Base-by-base conservation (phyloP, 1,284 basidiomycete species). In the Phellopilus nigrolimitatus region DNA sequence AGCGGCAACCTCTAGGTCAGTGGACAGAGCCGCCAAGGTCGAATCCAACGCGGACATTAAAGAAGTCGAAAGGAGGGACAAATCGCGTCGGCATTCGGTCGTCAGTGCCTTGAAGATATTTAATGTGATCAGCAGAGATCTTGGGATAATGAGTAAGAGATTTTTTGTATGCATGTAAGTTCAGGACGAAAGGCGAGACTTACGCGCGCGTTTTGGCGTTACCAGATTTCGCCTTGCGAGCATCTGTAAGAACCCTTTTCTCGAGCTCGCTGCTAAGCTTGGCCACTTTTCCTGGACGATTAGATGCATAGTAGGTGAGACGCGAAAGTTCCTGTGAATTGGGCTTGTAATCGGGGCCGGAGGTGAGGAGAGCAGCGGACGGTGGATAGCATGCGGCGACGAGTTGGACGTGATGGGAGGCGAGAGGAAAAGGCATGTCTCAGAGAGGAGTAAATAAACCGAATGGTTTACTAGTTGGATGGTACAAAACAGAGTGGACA, bases 301-400 rank as follows among this genome's bases (percentile, higher is more conserved):
- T 93, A 9, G 86, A 83, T 8, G 90, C 92, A 74, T 93, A 95
- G 70, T 97, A 97, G 3, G 91, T 91, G 56, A 99, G 76, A 41
- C 88, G 84, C 49, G 91, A 92, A 28, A 97, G 77, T 63, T 97
- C 94, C 66, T 97, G 94, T 0, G 87, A 79, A 58, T 93, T 88
- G 1, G 93, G 92, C 37, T 79, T 80, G 67, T 85, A 95, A 50
- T 91, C 87, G 30, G 90, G 85, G 22, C 79, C 87, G 7, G 88
- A 77, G 25, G 84, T 81, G 42, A 84, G 70, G 39, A 95, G 77
- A 7, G 85, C 78, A 59, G 93, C 89, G 51, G 84, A 73, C 2
- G 88, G 79, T 4, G 95, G 95, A 68, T 97, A 98, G 70, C 94
- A 97, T 51, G 91, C 86, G 54, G 83, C 80, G 63, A 98, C 80